These are phyloP conservation scores for Melanopsichium pennsylvanicum DNA, from an alignment of 1,284 basidiomycete genomes.

Conservation along the genomic window DNA sequence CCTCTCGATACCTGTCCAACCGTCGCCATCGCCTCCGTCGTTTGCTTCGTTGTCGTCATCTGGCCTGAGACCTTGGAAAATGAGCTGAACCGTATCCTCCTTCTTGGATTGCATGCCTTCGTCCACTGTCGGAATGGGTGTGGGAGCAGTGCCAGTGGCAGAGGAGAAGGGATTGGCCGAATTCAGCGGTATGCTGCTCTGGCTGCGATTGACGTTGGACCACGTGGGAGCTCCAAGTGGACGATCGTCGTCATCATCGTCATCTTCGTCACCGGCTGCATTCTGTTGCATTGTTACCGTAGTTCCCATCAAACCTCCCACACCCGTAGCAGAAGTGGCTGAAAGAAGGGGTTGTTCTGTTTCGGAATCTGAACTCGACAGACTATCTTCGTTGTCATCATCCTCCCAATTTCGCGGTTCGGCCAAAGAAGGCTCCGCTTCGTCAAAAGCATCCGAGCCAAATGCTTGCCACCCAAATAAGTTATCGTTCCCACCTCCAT, in stretches of 20 bases:
- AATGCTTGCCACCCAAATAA: slow-evolving; percentile 31
- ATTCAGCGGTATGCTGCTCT: background rate
- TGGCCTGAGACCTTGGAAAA: slow-evolving; percentile 34
- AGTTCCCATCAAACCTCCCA: slow-evolving; percentile 13
- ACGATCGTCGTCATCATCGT: slow-evolving; percentile 46
- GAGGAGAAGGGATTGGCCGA: background rate
- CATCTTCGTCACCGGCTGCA: slow-evolving; percentile 35
- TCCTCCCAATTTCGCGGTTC: slow-evolving; percentile 7
- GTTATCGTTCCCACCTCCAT: background rate
- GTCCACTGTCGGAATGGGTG: background rate
- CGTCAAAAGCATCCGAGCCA: slow-evolving; percentile 26
- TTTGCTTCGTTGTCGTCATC: background rate
- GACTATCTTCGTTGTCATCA: slow-evolving; percentile 8
- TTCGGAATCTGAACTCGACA: slow-evolving; percentile 21
- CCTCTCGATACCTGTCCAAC: slow-evolving; percentile 40
- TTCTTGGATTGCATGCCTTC: too few relatives aligned
- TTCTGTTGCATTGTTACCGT: slow-evolving; percentile 38
- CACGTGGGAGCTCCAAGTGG: slow-evolving; percentile 28
- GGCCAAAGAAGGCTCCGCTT: too few relatives aligned
- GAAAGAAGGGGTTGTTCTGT: background rate
- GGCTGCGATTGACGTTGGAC: slow-evolving; percentile 8
- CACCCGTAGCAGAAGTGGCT: background rate
- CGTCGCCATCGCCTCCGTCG: slow-evolving; percentile 1
- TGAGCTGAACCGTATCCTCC: slow-evolving; percentile 34
- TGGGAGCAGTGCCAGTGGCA: background rate